Base-by-base conservation (phyloP, 306 rosid species). In the Trichosanthes truncata region DNA sequence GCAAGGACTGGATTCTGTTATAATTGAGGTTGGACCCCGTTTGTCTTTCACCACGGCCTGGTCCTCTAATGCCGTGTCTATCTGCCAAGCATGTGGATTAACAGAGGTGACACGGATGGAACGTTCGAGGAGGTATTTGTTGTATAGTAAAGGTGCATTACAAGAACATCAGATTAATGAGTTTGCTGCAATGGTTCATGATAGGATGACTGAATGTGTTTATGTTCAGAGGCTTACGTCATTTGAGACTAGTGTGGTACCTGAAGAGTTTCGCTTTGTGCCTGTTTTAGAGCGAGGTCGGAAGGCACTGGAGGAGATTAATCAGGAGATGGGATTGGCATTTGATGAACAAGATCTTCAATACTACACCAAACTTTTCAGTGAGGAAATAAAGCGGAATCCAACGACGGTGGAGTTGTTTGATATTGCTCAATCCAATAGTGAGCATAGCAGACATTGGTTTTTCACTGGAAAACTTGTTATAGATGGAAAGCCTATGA, bases 391-490 rank as follows among this genome's bases (percentile, higher is more conserved):
- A 55, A 82, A 87, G 86, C 89, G 96, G 38, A 85, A 93, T 81
- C 98, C 98, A 79, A 87, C 96, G 0, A 93, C 90, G 20, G 97
- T 93, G 73, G 98, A 93, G 46, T 75, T 93, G 66, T 93, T 93
- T 84, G 98, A 93, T 81, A 91, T 93, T 80, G 98, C 98, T 11
- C 98, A 93, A 74, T 93, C 98, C 56, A 93, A 93, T 81, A 91
- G 96, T 46, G 97, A 93, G 82, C 98, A 93, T 48, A 90, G 98
- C 77, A 89, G 98, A 80, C 98, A 92, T 71, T 93, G 98, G 98
- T 93, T 93, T 89, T 93, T 93, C 74, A 87, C 93, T 35, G 97
- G 96, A 46, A 92, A 90, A 74, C 87, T 94, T 66, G 68, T 84
- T 78, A 87, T 94, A 57, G 97, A 92, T 81, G 98, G 92, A 53